Conservation (phyloP, 108 stramenopile species). For the Aureococcus anophagefferens region DNA sequence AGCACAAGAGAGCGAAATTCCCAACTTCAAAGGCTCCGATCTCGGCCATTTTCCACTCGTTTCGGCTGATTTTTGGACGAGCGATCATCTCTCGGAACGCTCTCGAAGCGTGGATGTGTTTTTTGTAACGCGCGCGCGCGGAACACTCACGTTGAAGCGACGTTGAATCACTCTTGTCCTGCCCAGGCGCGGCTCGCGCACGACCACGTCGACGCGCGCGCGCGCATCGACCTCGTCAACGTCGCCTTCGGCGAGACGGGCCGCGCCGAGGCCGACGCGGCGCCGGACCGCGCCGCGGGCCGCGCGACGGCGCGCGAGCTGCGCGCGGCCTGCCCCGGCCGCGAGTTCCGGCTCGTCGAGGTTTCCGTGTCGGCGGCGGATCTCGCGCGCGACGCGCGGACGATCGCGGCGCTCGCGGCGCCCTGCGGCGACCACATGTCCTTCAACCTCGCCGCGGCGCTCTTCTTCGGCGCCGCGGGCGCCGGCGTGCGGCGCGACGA, state of each 20-base stretch:
- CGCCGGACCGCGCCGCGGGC: conserved; percentile 83
- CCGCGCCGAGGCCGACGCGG: conserved; percentile 12
- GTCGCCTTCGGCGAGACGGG: conserved; percentile 58
- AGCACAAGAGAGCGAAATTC: too few relatives aligned
- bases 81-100: too few relatives aligned
- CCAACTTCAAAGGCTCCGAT: too few relatives aligned
- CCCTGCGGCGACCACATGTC: conserved; percentile 77
- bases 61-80: too few relatives aligned
- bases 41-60: too few relatives aligned
- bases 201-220: neutral
- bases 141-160: too few relatives aligned
- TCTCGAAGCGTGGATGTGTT: too few relatives aligned
- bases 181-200: too few relatives aligned
- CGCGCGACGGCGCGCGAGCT: conserved; percentile 59
- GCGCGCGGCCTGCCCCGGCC: conserved; percentile 42
- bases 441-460: conserved; percentile 85
- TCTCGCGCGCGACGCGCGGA: conserved; percentile 45
- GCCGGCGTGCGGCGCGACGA: conserved; percentile 29
- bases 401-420: conserved; percentile 51
- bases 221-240: conserved; percentile 75
- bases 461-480: conserved; percentile 83
- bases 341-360: conserved; percentile 56
- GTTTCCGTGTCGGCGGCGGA: conserved; percentile 65
- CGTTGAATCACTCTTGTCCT: too few relatives aligned
- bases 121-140: too few relatives aligned